Conservation (phyloP, 2,329 filamentous ascomycete species). For the Moelleriella libera region DNA sequence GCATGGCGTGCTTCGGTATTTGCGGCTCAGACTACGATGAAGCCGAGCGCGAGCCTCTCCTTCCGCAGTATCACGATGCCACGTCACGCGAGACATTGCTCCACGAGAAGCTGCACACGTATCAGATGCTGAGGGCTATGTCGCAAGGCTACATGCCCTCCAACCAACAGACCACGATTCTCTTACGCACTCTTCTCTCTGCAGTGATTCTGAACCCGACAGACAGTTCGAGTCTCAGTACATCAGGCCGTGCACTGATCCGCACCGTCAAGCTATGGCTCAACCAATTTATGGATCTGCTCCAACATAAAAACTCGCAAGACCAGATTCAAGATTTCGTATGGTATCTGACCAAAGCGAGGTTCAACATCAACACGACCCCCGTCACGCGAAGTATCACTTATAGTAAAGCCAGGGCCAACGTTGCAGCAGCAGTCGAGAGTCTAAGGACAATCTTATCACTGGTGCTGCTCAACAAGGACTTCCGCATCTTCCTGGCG, state of each 20-base stretch:
- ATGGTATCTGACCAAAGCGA: conserved; percentile 70
- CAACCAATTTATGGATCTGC: conserved; percentile 64
- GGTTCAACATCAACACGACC: conserved; percentile 28
- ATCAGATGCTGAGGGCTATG: conserved; percentile 78
- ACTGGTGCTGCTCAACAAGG: conserved; percentile 76
- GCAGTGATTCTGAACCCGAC: conserved; percentile 62
- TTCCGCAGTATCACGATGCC: conserved; percentile 73
- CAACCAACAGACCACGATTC: conserved; percentile 68
- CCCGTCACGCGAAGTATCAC: conserved; percentile 14
- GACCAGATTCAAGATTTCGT: conserved; percentile 89
- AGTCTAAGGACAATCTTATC: conserved; percentile 74
- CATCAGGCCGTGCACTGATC: conserved; percentile 60
- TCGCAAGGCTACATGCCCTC: conserved; percentile 83
- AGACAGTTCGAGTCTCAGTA: conserved; percentile 53
- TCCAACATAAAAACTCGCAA: conserved; percentile 66
- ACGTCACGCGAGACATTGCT: conserved; percentile 63
- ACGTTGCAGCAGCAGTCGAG: conserved; percentile 41
- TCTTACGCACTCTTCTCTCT: conserved; percentile 65
- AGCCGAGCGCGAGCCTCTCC: conserved; percentile 58
- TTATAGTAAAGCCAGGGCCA: conserved; percentile 17
- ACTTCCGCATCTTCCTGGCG: conserved; percentile 75
- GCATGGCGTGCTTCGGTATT: conserved; percentile 54
- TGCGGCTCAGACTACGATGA: conserved; percentile 28
- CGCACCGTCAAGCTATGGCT: conserved; percentile 62
- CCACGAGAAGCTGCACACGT: conserved; percentile 82